Evolutionary conservation across 352 stramenopile species (phyloP).

Genomic region (Globisporangium iwayamae): DNA sequence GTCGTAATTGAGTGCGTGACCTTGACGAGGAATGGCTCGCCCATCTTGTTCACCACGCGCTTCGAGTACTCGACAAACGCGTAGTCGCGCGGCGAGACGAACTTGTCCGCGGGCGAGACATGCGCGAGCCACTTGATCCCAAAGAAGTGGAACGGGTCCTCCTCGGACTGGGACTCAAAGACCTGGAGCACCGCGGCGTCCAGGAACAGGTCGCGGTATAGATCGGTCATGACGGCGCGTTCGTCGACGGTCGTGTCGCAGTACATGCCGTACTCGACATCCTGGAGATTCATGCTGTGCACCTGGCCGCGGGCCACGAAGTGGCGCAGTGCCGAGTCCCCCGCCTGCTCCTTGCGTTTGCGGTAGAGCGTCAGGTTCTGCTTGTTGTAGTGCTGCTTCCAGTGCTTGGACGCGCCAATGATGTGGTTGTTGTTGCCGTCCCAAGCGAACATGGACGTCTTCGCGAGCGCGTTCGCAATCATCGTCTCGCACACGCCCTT

Average conservation of each 20-base stretch:
- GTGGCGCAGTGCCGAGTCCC: slow-evolving; percentile 27
- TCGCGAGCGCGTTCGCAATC: slow-evolving; percentile 36
- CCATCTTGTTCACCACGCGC: slow-evolving; percentile 26
- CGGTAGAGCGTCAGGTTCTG: slow-evolving; percentile 56
- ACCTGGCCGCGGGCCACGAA: slow-evolving; percentile 46
- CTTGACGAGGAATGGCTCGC: slow-evolving; percentile 41
- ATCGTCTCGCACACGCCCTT: slow-evolving; percentile 46
- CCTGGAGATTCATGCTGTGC: slow-evolving; percentile 42
- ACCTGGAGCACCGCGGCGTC: slow-evolving; percentile 38
- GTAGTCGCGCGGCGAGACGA: slow-evolving; percentile 45
- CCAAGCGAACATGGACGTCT: slow-evolving; percentile 56
- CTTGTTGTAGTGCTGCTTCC: slow-evolving; percentile 50
- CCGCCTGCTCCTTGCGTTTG: slow-evolving; percentile 29
- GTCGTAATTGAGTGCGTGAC: slow-evolving; percentile 33
- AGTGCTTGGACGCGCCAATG: slow-evolving; percentile 32
- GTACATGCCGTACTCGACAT: slow-evolving; percentile 52
- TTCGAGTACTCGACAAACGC: slow-evolving; percentile 45
- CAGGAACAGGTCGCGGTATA: slow-evolving; percentile 39
- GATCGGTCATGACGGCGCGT: slow-evolving; percentile 41
- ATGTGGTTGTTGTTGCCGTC: slow-evolving; percentile 44
- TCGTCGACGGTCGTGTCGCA: slow-evolving; percentile 42
- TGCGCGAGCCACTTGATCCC: slow-evolving; percentile 47
- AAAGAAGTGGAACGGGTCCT: slow-evolving; percentile 48
- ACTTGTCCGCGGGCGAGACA: slow-evolving; percentile 42
- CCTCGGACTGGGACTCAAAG: slow-evolving; percentile 31